Conservation (phyloP, 306 rosid species). For the Fragaria vesca region DNA sequence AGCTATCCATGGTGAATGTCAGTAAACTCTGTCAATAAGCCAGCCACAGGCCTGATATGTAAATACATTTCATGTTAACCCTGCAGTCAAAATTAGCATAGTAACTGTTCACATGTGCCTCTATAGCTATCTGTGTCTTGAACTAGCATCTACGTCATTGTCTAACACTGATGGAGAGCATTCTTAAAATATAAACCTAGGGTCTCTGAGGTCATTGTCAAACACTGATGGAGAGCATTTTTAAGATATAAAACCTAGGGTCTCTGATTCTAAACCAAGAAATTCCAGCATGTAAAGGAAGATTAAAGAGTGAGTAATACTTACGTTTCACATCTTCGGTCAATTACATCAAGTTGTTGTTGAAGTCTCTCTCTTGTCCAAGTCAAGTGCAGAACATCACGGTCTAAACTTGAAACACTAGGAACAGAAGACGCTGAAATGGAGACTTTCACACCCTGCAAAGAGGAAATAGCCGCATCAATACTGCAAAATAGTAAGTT, state of each 20-base stretch:
- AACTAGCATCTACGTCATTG: background rate
- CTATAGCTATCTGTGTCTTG: background rate
- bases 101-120: background rate
- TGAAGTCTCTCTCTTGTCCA: constrained; percentile 83
- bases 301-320: constrained; percentile 16
- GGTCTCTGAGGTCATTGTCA: too few relatives aligned
- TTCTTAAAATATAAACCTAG: too few relatives aligned
- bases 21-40: background rate
- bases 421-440: constrained; percentile 55
- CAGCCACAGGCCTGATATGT: constrained; percentile 5
- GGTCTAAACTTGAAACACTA: constrained; percentile 56
- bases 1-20: background rate
- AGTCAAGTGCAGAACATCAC: constrained; percentile 58
- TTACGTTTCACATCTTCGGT: constrained; percentile 69
- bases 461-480: background rate
- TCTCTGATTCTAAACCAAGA: background rate
- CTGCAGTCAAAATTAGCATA: background rate
- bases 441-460: constrained; percentile 79
- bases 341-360: constrained; percentile 69
- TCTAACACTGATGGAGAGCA: too few relatives aligned
- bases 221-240: background rate
- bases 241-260: constrained; percentile 6
- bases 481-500: background rate
- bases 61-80: background rate
- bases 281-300: background rate